phyloP scores from a whole-genome alignment of 2,329 filamentous ascomycete genomes.

The Teratosphaeria gauchensis region DNA sequence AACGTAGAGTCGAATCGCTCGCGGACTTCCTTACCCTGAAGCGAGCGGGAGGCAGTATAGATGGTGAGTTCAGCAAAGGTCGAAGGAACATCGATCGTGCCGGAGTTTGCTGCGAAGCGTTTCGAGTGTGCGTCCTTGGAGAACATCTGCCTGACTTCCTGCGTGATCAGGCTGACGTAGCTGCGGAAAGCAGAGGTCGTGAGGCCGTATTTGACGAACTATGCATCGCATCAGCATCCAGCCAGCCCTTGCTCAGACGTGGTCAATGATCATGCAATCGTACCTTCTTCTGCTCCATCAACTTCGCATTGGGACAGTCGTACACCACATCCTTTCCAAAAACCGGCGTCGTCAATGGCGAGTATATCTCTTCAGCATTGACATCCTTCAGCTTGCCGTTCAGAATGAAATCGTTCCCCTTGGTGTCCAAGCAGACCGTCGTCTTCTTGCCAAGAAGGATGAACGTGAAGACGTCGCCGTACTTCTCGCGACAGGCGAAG shows the following conservation, averaged over 20 bases:
- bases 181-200: constrained; percentile 64
- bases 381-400: constrained; percentile 87
- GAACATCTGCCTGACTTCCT: constrained; percentile 65
- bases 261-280: constrained; percentile 9
- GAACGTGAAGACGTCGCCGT: constrained; percentile 86
- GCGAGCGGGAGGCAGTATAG: constrained; percentile 75
- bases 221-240: constrained; percentile 4
- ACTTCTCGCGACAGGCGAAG: constrained; percentile 61
- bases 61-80: constrained; percentile 80
- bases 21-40: constrained; percentile 77
- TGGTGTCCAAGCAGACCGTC: constrained; percentile 71
- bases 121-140: constrained; percentile 47
- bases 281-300: constrained; percentile 96
- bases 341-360: constrained; percentile 58
- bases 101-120: constrained; percentile 31
- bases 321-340: constrained; percentile 85
- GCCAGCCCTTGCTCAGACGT: constrained; percentile 4
- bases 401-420: constrained; percentile 83
- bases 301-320: constrained; percentile 80
- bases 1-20: constrained; percentile 71
- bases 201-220: constrained; percentile 75
- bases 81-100: constrained; percentile 61
- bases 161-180: constrained; percentile 70
- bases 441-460: constrained; percentile 81
- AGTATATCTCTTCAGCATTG: constrained; percentile 84